These are phyloP conservation scores for Solanum chacoense DNA, from an alignment of 305 asterid species.

Conservation along the genomic window DNA sequence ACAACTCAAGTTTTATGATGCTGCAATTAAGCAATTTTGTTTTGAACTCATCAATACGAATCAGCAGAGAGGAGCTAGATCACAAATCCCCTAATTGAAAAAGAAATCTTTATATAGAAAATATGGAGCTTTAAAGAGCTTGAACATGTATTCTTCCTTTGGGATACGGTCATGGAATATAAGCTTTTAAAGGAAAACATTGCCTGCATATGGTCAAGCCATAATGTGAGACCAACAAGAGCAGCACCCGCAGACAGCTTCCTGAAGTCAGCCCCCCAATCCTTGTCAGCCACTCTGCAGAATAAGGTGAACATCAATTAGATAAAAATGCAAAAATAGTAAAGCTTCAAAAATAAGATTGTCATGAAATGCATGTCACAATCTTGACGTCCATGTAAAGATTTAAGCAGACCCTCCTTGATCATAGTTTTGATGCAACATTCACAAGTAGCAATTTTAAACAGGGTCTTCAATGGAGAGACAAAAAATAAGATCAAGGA, in stretches of 20 bases:
- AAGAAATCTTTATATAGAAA: not conserved
- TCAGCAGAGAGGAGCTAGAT: not conserved
- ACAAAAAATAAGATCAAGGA: not conserved
- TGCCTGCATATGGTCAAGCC: constrained; percentile 99
- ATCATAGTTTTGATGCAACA: not conserved
- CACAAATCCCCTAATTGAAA: not conserved
- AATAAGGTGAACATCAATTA: constrained; percentile 10
- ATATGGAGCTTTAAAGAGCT: not conserved
- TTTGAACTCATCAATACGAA: not conserved
- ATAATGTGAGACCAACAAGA: constrained; percentile 79
- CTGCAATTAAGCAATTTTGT: not conserved
- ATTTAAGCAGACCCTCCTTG: not conserved
- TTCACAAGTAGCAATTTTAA: not conserved
- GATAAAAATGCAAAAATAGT: not conserved
- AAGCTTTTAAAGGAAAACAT: constrained; percentile 4
- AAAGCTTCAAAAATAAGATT: not conserved
- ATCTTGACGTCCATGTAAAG: not conserved
- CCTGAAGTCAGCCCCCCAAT: constrained; percentile 97
- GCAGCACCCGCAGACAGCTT: constrained; percentile 94
- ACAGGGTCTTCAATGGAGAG: not conserved
- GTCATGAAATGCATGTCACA: not conserved
- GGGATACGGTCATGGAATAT: not conserved
- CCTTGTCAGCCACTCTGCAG: constrained; percentile 87
- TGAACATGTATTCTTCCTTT: not conserved
- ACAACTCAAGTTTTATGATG: not conserved